Conservation (phyloP, 805 yeast species). For the Candida maltosa region DNA sequence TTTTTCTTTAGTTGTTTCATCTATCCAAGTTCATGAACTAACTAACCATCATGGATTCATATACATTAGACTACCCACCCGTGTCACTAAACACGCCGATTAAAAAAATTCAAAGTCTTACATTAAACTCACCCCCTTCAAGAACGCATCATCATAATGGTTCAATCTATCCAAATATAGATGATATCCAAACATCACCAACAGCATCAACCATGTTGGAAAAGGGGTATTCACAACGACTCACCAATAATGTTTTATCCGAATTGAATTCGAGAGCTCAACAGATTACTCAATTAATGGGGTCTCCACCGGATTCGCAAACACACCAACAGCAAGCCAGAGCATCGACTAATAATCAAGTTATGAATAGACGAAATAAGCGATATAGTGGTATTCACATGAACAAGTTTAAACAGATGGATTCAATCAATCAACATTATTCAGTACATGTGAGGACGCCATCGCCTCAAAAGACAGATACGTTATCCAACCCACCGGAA, state of each 20-base stretch:
- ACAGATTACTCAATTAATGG: constrained; percentile 22
- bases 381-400: constrained; percentile 32
- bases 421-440: constrained; percentile 46
- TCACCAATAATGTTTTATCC: constrained; percentile 42
- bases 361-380: constrained; percentile 15
- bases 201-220: constrained; percentile 28
- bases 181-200: constrained; percentile 8
- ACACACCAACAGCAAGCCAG: constrained; percentile 7
- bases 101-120: constrained; percentile 30
- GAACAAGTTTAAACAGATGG: constrained; percentile 42
- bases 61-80: no score
- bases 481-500: background rate
- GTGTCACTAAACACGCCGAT: constrained; percentile 37
- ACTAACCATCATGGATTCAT: constrained; percentile 46
- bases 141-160: constrained; percentile 2
- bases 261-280: constrained; percentile 43
- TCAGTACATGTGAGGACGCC: constrained; percentile 28
- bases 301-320: constrained; percentile 1
- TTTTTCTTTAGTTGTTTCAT: constrained; percentile 39
- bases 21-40: no score
- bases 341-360: background rate
- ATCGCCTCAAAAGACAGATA: constrained; percentile 3
- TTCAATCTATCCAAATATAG: constrained; percentile 7
- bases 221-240: constrained; percentile 45
- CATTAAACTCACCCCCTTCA: constrained; percentile 36